Percentiles rank a stretch among this genome's conserved stretches.
These are phyloP conservation scores for Soucietia sequanensis DNA, from an alignment of 805 yeast species.

Conservation along the genomic window DNA sequence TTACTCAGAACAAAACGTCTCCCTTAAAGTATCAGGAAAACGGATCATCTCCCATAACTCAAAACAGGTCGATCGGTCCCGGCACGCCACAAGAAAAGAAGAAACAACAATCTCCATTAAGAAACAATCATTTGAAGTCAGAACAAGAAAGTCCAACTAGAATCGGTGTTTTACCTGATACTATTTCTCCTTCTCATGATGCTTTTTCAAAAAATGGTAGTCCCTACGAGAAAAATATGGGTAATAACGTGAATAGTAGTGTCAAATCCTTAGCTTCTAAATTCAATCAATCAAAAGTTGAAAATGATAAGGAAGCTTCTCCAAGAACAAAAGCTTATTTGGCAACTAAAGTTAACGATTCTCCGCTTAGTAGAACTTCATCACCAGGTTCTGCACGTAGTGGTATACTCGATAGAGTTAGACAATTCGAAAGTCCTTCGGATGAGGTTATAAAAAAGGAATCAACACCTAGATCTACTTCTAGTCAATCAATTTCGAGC, in stretches of 20 bases:
- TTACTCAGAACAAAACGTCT: background rate
- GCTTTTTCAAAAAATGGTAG: background rate
- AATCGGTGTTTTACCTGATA: background rate
- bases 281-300: slow-evolving; percentile 9
- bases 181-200: background rate
- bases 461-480: background rate
- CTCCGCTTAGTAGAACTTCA: slow-evolving; percentile 1
- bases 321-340: slow-evolving; percentile 15
- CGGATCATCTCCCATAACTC: no score
- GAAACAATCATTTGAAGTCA: background rate
- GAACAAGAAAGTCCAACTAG: background rate
- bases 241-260: slow-evolving; percentile 3
- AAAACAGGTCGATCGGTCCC: no score
- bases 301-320: slow-evolving; percentile 17
- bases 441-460: slow-evolving; percentile 6
- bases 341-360: slow-evolving; percentile 5
- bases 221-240: background rate
- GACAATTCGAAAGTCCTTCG: slow-evolving; percentile 33
- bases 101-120: background rate
- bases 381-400: slow-evolving; percentile 1
- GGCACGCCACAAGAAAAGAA: no score
- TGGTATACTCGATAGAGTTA: slow-evolving; percentile 33
- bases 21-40: no score
- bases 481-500: background rate
- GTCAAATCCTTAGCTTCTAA: slow-evolving; percentile 4